Conservation (phyloP, 75 land plant species). For the Pseudotsuga menziesii region DNA sequence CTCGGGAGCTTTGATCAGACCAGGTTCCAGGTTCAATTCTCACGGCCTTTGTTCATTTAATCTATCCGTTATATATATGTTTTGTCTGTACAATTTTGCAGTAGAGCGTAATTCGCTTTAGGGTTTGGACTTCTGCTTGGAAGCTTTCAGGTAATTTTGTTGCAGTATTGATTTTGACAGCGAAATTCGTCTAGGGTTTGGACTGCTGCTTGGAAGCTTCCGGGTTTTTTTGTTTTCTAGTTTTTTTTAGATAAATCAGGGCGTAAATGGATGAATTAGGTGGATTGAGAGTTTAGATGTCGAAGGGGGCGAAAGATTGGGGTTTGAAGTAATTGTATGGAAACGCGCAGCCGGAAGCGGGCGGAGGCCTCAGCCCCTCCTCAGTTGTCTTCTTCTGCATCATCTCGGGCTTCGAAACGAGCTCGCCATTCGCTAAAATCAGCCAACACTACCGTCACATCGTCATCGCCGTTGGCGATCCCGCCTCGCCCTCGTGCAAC, state of each 20-base stretch:
- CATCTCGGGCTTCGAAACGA: conserved; percentile 52
- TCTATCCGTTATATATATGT: no score
- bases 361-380: conserved; percentile 97
- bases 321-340: conserved; percentile 61
- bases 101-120: no score
- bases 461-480: not conserved
- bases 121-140: no score
- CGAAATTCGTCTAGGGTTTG: no score
- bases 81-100: no score
- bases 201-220: no score
- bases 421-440: conserved; percentile 33
- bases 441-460: not conserved
- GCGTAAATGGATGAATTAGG: not conserved
- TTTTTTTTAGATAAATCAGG: not conserved
- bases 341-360: conserved; percentile 99
- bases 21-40: no score
- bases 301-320: conserved; percentile 15
- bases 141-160: no score
- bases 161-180: no score
- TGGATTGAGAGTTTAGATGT: conserved; percentile 9
- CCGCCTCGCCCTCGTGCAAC: not conserved
- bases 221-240: no score
- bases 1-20: no score
- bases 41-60: no score
- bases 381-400: conserved; percentile 49